Evolutionary conservation across 2,329 filamentous ascomycete genomes (phyloP), one percentile per base, ranked within the genome.

Genomic region (Microascus cirrosus): DNA sequence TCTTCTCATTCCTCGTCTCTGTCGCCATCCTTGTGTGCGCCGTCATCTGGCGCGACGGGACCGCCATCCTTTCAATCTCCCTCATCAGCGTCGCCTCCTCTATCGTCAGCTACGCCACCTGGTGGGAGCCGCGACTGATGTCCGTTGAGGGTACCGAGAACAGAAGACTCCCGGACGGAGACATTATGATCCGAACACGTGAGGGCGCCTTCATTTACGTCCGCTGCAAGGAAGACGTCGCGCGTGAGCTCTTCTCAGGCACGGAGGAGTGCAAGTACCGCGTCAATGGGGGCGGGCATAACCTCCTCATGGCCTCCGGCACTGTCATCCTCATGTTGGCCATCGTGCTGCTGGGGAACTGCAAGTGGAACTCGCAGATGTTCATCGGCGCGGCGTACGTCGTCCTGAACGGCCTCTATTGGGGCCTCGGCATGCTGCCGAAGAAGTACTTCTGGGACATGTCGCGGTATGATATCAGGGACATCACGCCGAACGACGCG

Each of bases 311-410:
- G 69, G 81, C 76, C 0, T 50, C 78, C 1, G 82, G 79, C 36
- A 86, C 83, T 10, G 74, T 82, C 10, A 62, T 85, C 28, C 74
- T 86, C 52, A 86, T 86, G 83, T 65, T 80, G 3, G 76, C 78
- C 1, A 80, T 86, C 12, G 79, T 86, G 13, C 69, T 84, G 15
- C 68, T 86, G 36, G 82, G 82, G 1, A 85, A 85, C 65, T 83
- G 81, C 67, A 75, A 75, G n/a, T 84, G 81, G 74, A 73, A 75
- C 52, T 78, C 79, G 60, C 82, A 86, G 67, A 75, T 80, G 11
- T 77, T 82, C 12, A 80, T 85, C 60, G 81, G 80, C 7, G 72
- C 69, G 2, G 72, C 76, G 1, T 86, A 86, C 62, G 79, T 86
- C 58, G 61, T 78, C 3, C 72, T 86, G 55, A 86, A 86, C 60